phyloP scores from a whole-genome alignment of 139 green algal genomes.

The Ostreobium quekettii region DNA sequence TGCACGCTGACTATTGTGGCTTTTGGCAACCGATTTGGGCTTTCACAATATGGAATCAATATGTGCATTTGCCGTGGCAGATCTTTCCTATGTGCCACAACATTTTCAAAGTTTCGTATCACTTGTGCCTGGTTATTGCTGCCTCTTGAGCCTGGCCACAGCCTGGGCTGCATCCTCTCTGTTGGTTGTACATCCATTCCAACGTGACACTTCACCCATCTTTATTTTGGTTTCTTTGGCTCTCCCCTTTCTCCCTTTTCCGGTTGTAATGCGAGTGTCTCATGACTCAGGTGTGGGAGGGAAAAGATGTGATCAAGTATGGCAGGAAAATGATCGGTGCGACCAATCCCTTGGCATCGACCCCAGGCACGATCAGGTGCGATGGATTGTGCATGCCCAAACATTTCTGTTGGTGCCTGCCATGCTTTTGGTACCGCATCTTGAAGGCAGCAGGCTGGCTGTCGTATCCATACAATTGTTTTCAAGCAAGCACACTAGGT shows the following conservation, averaged over 20 bases:
- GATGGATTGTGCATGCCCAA: too few relatives aligned
- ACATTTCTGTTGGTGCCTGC: too few relatives aligned
- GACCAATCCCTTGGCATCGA: constrained; percentile 63
- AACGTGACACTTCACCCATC: neutral
- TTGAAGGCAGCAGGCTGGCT: too few relatives aligned
- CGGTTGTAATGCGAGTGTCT: neutral
- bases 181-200: neutral
- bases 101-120: too few relatives aligned
- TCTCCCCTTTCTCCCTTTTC: neutral
- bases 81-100: neutral
- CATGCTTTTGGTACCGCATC: too few relatives aligned
- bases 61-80: neutral
- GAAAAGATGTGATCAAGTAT: constrained; percentile 54
- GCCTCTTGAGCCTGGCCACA: constrained; percentile 35
- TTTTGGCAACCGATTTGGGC: too few relatives aligned
- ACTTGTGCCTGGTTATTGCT: too few relatives aligned
- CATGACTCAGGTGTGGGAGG: constrained; percentile 53
- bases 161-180: neutral
- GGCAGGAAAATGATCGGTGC: constrained; percentile 69
- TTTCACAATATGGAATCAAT: too few relatives aligned
- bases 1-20: too few relatives aligned
- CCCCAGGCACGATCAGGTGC: constrained; percentile 64
- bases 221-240: neutral
- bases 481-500: too few relatives aligned
- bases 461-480: too few relatives aligned